phyloP scores from a whole-genome alignment of 495 filamentous ascomycete species.

The Massariosphaeria phaeospora region DNA sequence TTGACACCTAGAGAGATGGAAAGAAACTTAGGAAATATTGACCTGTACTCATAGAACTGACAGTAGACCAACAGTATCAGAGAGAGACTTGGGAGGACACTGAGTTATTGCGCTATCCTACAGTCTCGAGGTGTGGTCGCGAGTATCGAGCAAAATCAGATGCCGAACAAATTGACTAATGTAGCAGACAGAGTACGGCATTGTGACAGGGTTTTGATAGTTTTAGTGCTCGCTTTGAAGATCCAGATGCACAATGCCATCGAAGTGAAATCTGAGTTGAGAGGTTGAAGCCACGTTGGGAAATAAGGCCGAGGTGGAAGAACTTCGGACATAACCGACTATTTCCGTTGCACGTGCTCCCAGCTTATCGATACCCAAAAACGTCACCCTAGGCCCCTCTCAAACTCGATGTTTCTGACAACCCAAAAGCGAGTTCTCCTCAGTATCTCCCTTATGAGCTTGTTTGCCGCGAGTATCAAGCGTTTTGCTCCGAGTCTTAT shows the following conservation, averaged over 20 bases:
- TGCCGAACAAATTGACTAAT: no score
- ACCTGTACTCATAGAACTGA: no score
- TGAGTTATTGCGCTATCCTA: no score
- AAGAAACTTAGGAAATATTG: no score
- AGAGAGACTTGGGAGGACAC: no score
- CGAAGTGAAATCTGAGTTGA: no score
- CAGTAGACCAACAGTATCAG: no score
- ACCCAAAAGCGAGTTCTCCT: neutral
- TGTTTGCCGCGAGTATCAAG: conserved; percentile 19
- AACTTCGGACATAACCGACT: neutral
- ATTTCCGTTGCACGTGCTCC: neutral
- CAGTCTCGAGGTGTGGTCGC: no score
- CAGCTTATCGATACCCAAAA: neutral
- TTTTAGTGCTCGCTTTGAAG: neutral
- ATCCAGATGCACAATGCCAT: neutral
- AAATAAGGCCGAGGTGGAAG: neutral
- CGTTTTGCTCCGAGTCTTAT: conserved; percentile 9
- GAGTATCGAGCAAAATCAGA: no score
- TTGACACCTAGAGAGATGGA: no score
- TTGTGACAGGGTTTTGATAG: neutral
- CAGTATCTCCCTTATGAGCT: conserved; percentile 28
- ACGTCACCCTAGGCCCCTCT: neutral
- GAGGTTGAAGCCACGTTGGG: no score
- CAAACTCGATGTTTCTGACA: neutral
- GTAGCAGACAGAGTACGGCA: no score